These are phyloP conservation scores for Skeletonema marinoi DNA, from an alignment of 108 stramenopile species.

Conservation along the genomic window DNA sequence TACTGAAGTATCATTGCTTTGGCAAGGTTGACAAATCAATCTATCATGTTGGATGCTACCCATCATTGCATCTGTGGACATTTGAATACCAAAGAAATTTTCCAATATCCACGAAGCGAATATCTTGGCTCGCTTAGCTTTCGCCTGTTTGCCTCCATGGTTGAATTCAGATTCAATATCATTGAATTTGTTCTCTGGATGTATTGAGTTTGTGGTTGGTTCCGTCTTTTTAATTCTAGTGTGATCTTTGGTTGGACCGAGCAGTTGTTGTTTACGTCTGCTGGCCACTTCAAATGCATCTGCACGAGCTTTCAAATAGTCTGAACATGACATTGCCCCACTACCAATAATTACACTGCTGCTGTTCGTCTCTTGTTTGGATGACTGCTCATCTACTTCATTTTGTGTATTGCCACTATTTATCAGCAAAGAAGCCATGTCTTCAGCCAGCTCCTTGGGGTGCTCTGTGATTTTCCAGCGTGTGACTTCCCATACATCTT, in stretches of 20 bases:
- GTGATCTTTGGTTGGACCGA: constrained; percentile 25
- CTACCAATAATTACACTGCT: constrained; percentile 22
- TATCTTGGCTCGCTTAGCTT: constrained; percentile 55
- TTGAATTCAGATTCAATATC: neutral
- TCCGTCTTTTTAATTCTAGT: neutral
- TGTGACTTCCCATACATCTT: constrained; percentile 32
- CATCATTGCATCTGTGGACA: neutral
- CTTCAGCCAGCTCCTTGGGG: constrained; percentile 55
- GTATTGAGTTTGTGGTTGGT: neutral
- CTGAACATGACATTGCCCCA: constrained; percentile 62
- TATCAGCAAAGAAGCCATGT: constrained; percentile 33
- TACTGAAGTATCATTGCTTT: constrained; percentile 9
- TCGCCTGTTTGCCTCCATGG: constrained; percentile 62
- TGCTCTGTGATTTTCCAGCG: constrained; percentile 59
- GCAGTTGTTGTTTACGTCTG: constrained; percentile 12
- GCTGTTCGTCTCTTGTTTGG: neutral
- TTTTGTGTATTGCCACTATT: neutral
- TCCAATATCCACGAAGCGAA: constrained; percentile 72
- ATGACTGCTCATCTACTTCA: neutral
- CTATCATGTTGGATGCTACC: neutral
- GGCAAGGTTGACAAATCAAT: constrained; percentile 11
- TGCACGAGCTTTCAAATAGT: constrained; percentile 57
- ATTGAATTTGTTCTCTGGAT: neutral
- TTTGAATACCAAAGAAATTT: constrained; percentile 18
- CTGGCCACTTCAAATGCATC: constrained; percentile 15